Evolutionary conservation across 768 basidiomycete species (phyloP), one percentile per base, ranked within the genome.

Genomic region (Mycena maculata): DNA sequence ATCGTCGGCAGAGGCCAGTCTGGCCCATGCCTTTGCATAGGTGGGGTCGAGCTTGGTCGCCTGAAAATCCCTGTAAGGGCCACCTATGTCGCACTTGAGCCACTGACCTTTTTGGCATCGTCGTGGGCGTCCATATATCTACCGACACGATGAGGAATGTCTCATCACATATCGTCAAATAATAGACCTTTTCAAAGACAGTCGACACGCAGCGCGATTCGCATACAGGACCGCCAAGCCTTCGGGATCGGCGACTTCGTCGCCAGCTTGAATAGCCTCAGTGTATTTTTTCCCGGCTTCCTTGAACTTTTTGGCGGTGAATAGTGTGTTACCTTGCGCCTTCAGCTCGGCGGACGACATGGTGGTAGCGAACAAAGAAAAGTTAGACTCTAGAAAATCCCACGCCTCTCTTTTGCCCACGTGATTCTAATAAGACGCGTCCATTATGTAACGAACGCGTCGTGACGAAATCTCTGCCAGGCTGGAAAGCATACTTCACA

Each of bases 1-100:
- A 50, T 73, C 68, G 33, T 71, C 33, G 8, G 71, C 66, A 4
- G 67, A 45, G 4, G 70, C 74, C 10, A 69, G 22, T 30, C 74
- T 39, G 3, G 65, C 72, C 31, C 45, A 60, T 3, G 60, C 74
- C 53, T 74, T 75, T 4, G 72, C 49, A 58, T 75, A 73, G 6
- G 50, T 66, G 1, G 74, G 71, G 48, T 75, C 73, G n/a, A 75
- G 65, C 27, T 61, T 44, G 20, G 71, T 71, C n/a, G 73, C 74
- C 74, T 75, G 44, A 9, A 5, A 11, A 22, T 36, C 7, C 48
- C n/a, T n/a, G 18, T 18, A 1, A 11, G 18, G 48, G 28, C 30
- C 16, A 25, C 4, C 1, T 25, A 10, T 18, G 20, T 16, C 49
- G 52, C 15, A 42, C 16, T 42, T n/a, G 20, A 42, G 13, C 16